phyloP scores from a whole-genome alignment of 2,329 filamentous ascomycete species.

The Aspergillus fijiensis region DNA sequence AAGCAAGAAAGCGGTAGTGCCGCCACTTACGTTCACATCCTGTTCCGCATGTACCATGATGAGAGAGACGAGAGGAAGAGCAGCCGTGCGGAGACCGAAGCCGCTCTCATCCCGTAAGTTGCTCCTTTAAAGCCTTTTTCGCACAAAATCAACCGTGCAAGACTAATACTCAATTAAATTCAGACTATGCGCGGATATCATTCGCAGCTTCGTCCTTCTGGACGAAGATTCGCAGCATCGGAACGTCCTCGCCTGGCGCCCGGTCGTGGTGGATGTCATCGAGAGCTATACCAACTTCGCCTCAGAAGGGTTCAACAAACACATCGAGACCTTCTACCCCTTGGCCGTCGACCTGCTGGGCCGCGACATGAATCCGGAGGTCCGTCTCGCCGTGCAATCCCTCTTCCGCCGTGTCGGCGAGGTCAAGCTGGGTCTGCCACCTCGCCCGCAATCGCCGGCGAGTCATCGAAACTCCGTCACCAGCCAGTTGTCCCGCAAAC shows the following conservation, averaged over 20 bases:
- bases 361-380: constrained; percentile 76
- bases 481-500: constrained; percentile 30
- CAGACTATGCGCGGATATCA: constrained; percentile 85
- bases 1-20: constrained; percentile 95
- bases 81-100: constrained; percentile 79
- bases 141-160: not conserved
- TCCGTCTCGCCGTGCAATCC: constrained; percentile 73
- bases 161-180: constrained; percentile 22
- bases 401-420: constrained; percentile 83
- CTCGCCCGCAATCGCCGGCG: constrained; percentile 28
- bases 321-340: constrained; percentile 83
- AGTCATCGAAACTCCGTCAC: constrained; percentile 39
- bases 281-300: constrained; percentile 90
- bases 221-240: constrained; percentile 96
- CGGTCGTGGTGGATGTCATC: constrained; percentile 93
- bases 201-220: constrained; percentile 77
- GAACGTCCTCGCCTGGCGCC: constrained; percentile 95
- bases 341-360: constrained; percentile 77
- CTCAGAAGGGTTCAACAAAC: constrained; percentile 71
- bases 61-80: constrained; percentile 77
- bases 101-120: constrained; percentile 76
- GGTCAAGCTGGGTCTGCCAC: constrained; percentile 55
- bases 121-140: no score
- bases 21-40: constrained; percentile 90
- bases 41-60: constrained; percentile 97